Base-by-base conservation (phyloP, 2,329 filamentous ascomycete genomes). In the Aspergillus ruber region DNA sequence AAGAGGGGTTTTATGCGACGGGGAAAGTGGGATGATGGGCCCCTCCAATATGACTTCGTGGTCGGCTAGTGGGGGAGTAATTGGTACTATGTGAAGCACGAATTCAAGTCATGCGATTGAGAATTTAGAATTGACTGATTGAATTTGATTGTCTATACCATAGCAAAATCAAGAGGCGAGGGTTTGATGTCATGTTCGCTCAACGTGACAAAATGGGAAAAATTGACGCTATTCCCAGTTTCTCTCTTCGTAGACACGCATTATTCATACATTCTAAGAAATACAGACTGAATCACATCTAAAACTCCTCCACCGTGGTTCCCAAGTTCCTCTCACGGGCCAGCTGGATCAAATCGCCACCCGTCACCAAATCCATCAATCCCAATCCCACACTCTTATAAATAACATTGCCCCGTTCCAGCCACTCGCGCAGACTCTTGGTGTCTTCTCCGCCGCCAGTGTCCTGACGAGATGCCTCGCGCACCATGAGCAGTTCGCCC, bases 401-500 rank as follows among this genome's bases (percentile, higher is more conserved):
- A 29, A 87, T 79, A 0, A 86, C 78, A 60, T 85, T 83, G 0
- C 83, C 84, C 42, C 70, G 73, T 50, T 78, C 73, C 44, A 85
- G 58, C 81, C 83, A 86, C 32, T 82, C 76, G 36, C 71, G 69
- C 53, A 85, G 53, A 9, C 64, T 66, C 51, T 70, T 65, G 46
- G 70, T 67, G 18, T 63, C 64, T 32, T 62, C 55, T 54, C 60
- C 42, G 64, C 58, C 12, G 36, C 36, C 12, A 4, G 15, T 3
- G 15, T 39, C 36, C 36, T 39, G 36, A 17, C 10, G 36, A 2
- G 74, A 74, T 45, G 80, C 77, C 42, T 76, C 67, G 61, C 78
- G 79, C 57, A 84, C 67, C 79, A 84, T 84, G 50, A 84, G 68
- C 42, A 96, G 72, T 63, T 96, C 90, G 3, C 90, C 91, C 1